Evolutionary conservation across 768 basidiomycete genomes (phyloP).

Genomic region (Gelatoporia subvermispora): DNA sequence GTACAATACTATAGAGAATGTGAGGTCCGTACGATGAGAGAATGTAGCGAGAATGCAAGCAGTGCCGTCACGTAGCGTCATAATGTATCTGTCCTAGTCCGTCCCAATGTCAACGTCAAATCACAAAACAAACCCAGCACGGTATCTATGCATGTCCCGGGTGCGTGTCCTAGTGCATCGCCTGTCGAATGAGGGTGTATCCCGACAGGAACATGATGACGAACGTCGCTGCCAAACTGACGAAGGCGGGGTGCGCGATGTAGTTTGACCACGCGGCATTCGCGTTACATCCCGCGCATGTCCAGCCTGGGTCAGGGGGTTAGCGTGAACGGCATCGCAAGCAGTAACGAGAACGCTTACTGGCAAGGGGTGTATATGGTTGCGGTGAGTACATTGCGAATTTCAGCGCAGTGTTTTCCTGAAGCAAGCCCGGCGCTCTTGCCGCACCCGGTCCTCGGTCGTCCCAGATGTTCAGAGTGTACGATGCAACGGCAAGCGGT

Average conservation of each 20-base stretch:
- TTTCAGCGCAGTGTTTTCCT: constrained; percentile 60
- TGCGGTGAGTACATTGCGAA: constrained; percentile 86
- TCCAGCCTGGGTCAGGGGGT: constrained; percentile 43
- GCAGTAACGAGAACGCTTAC: constrained; percentile 23
- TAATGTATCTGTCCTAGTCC: neutral
- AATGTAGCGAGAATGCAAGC: neutral
- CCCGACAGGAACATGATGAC: constrained; percentile 67
- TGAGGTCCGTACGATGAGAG: constrained; percentile 1
- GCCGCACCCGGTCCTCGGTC: constrained; percentile 67
- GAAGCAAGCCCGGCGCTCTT: constrained; percentile 58
- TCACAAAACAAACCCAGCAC: neutral
- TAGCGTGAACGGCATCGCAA: neutral
- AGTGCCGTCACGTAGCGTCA: constrained; percentile 2
- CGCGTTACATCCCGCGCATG: constrained; percentile 44
- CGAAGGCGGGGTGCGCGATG: constrained; percentile 48
- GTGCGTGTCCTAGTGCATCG: constrained; percentile 15
- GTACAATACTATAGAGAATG: neutral
- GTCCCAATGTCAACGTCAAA: constrained; percentile 1
- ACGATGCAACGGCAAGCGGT: constrained; percentile 71
- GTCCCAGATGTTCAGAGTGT: constrained; percentile 77
- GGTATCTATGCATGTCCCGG: neutral
- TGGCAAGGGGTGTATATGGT: constrained; percentile 58
- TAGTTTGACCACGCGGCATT: constrained; percentile 32
- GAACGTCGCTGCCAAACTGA: constrained; percentile 50
- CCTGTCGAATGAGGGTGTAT: constrained; percentile 46